Evolutionary conservation across 2,329 filamentous ascomycete genomes (phyloP).

Genomic region (Gremmenia infestans): DNA sequence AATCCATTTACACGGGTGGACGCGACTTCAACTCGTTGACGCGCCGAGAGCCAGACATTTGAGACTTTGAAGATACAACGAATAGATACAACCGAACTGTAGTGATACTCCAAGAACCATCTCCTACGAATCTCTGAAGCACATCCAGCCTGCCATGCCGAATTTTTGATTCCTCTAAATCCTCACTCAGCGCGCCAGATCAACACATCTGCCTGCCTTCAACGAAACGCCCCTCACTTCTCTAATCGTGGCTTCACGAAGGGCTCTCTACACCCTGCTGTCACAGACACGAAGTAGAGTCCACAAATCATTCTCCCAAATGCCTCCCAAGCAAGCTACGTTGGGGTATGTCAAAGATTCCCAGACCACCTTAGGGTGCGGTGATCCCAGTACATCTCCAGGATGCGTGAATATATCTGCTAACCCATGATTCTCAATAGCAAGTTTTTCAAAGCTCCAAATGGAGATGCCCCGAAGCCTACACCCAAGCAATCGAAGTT

Average conservation of each 20-base stretch:
- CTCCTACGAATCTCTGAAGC: neutral
- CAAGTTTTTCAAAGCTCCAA: slow-evolving; percentile 75
- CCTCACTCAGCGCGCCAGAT: neutral
- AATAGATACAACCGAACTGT: neutral
- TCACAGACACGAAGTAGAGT: slow-evolving; percentile 14
- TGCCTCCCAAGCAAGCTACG: slow-evolving; percentile 59
- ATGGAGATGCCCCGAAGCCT: slow-evolving; percentile 45
- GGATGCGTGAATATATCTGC: slow-evolving; percentile 2
- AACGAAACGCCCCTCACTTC: neutral
- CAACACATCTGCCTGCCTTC: neutral
- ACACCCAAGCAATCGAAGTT: slow-evolving; percentile 73
- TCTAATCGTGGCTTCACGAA: slow-evolving; percentile 30
- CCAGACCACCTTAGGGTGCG: slow-evolving; percentile 71
- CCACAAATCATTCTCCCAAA: slow-evolving; percentile 20
- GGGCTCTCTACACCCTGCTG: slow-evolving; percentile 11
- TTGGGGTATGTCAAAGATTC: slow-evolving; percentile 78
- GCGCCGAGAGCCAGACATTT: slow-evolving; percentile 6
- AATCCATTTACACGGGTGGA: slow-evolving; percentile 18
- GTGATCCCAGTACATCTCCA: slow-evolving; percentile 20
- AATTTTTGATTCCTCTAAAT: neutral
- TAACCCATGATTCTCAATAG: slow-evolving; percentile 42
- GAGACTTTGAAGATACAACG: neutral
- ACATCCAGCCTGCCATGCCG: neutral
- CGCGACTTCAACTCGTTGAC: slow-evolving; percentile 10
- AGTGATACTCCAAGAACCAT: neutral